Conservation (phyloP, 768 basidiomycete species). For the Suillus subluteus region DNA sequence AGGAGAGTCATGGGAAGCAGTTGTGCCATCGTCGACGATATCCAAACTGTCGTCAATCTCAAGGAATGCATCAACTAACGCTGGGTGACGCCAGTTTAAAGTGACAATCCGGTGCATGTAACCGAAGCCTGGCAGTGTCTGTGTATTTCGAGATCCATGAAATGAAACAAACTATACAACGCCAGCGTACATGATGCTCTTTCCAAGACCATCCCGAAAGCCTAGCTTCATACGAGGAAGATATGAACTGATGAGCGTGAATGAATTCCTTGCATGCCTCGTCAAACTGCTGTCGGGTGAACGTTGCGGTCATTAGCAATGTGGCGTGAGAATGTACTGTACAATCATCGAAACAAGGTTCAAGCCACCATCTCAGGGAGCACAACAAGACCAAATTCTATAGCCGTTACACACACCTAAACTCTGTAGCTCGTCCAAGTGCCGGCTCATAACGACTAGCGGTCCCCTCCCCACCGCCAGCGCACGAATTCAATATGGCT, state of each 20-base stretch:
- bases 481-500: conserved; percentile 65
- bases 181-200: conserved; percentile 55
- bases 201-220: conserved; percentile 60
- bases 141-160: conserved; percentile 16
- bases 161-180: conserved; percentile 14
- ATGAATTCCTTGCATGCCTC: conserved; percentile 57
- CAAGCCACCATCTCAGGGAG: conserved; percentile 49
- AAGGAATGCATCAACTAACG: conserved; percentile 8
- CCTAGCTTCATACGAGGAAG: conserved; percentile 11
- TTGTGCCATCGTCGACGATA: conserved; percentile 43
- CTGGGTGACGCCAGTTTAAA: conserved; percentile 22
- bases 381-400: conserved; percentile 24
- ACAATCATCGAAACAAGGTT: conserved; percentile 57
- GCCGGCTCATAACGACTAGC: conserved; percentile 46
- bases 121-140: conserved; percentile 45
- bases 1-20: conserved; percentile 24
- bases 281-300: conserved; percentile 64
- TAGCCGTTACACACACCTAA: conserved; percentile 24
- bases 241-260: conserved; percentile 26
- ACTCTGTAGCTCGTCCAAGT: conserved; percentile 55
- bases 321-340: conserved; percentile 46
- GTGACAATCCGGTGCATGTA: conserved; percentile 48
- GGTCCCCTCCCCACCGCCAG: conserved; percentile 42
- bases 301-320: conserved; percentile 29
- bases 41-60: conserved; percentile 24